A percentile compares a stretch with the other conserved stretches of the same genome.
Evolutionary conservation across 345 rosid species (phyloP).

Genomic region (Ailanthus altissimus): DNA sequence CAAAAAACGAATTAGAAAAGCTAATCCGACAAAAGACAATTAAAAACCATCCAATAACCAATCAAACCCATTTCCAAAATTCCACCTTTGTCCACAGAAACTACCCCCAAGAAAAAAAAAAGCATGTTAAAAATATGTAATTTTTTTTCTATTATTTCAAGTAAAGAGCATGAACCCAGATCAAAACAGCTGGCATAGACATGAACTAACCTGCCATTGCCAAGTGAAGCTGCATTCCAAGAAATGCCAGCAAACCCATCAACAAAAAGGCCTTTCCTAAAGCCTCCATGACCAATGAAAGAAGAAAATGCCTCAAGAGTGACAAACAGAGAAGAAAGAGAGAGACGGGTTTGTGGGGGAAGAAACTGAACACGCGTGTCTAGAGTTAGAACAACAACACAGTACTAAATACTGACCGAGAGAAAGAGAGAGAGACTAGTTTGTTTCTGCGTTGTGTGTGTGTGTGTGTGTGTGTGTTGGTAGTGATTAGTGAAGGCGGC

Average conservation of each 20-base stretch:
- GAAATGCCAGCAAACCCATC: slow-evolving; percentile 46
- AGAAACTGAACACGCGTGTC: slow-evolving; percentile 22
- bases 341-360: slow-evolving; percentile 24
- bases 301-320: neutral
- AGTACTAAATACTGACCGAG: neutral
- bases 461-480: too few relatives aligned
- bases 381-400: slow-evolving; percentile 26
- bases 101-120: slow-evolving; percentile 5
- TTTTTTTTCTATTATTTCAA: neutral
- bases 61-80: slow-evolving; percentile 16
- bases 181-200: slow-evolving; percentile 4
- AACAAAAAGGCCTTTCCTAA: slow-evolving; percentile 35
- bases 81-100: neutral
- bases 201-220: slow-evolving; percentile 51
- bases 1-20: neutral
- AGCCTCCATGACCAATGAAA: slow-evolving; percentile 43
- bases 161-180: neutral
- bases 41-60: neutral
- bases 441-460: too few relatives aligned
- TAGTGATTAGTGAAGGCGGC: too few relatives aligned
- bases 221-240: slow-evolving; percentile 49
- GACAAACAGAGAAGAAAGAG: slow-evolving; percentile 20
- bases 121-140: neutral
- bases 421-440: neutral
- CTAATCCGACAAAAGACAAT: neutral